A percentile compares a stretch with the other conserved stretches of the same genome.
phyloP scores from a whole-genome alignment of 176 grass and related monocot genomes.

The Aegilops longissima region DNA sequence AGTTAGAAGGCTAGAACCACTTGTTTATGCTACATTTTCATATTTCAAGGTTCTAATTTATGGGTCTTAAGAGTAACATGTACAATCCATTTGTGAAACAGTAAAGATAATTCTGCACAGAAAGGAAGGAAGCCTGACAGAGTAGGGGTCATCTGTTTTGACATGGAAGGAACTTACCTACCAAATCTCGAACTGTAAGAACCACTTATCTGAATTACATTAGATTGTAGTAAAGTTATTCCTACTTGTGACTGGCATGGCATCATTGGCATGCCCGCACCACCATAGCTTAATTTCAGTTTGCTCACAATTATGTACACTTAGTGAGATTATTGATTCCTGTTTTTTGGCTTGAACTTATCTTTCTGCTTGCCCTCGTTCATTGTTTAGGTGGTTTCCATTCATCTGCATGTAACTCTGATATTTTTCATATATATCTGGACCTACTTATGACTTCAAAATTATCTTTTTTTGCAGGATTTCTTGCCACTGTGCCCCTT shows the following conservation, averaged over 20 bases:
- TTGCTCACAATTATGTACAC: neutral
- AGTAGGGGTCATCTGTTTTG: slow-evolving; percentile 73
- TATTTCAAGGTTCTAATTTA: slow-evolving; percentile 27
- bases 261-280: neutral
- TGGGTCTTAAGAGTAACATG: slow-evolving; percentile 15
- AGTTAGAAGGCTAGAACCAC: slow-evolving; percentile 7
- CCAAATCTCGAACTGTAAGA: slow-evolving; percentile 90
- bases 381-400: neutral
- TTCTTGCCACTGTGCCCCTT: slow-evolving; percentile 79
- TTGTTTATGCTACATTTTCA: neutral
- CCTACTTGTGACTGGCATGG: neutral
- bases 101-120: slow-evolving; percentile 36
- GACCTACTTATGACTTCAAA: slow-evolving; percentile 4
- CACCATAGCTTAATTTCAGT: neutral
- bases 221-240: neutral
- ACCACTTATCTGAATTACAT: slow-evolving; percentile 7
- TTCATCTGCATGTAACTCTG: neutral
- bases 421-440: neutral
- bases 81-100: slow-evolving; percentile 31
- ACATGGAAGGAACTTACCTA: slow-evolving; percentile 84
- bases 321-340: neutral
- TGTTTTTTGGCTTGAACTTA: neutral
- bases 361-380: slow-evolving; percentile 3
- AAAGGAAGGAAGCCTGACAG: slow-evolving; percentile 47
- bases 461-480: slow-evolving; percentile 49